A percentile compares a stretch with the other conserved stretches of the same genome.
phyloP scores from a whole-genome alignment of 352 stramenopile genomes.

The Phytophthora citrophthora region DNA sequence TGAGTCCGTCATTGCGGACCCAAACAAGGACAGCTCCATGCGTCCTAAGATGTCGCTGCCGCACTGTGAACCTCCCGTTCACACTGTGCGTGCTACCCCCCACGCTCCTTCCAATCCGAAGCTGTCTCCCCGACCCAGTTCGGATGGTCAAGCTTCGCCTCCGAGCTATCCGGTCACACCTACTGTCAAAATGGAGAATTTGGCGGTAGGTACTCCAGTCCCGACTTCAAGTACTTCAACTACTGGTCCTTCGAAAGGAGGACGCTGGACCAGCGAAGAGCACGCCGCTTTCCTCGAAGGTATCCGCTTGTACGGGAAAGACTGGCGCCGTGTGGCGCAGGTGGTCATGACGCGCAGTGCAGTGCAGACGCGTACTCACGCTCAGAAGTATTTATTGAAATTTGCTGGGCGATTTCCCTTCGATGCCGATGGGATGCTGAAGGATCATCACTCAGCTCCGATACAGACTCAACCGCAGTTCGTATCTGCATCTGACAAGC shows the following conservation, averaged over 20 bases:
- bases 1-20: conserved; percentile 86
- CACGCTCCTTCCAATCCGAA: conserved; percentile 21
- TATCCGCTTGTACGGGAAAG: conserved; percentile 88
- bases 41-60: conserved; percentile 52
- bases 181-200: conserved; percentile 39
- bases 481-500: conserved; percentile 4
- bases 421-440: conserved; percentile 54
- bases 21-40: conserved; percentile 81
- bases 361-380: conserved; percentile 90
- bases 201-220: conserved; percentile 26
- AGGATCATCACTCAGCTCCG: conserved; percentile 36
- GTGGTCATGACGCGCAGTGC: conserved; percentile 84
- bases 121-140: conserved; percentile 29
- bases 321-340: conserved; percentile 86
- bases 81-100: conserved; percentile 15
- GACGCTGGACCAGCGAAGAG: conserved; percentile 89
- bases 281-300: conserved; percentile 87
- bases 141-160: conserved; percentile 8
- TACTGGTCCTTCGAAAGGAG: conserved; percentile 64
- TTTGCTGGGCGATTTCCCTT: conserved; percentile 85
- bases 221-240: conserved; percentile 16
- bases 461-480: conserved; percentile 17
- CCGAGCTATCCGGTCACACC: conserved; percentile 20
- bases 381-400: conserved; percentile 94
- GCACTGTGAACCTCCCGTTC: conserved; percentile 9